A percentile compares a stretch with the other conserved stretches of the same genome.
phyloP scores from a whole-genome alignment of 371 early-diverging fungal species.

The Mortierella sp. region DNA sequence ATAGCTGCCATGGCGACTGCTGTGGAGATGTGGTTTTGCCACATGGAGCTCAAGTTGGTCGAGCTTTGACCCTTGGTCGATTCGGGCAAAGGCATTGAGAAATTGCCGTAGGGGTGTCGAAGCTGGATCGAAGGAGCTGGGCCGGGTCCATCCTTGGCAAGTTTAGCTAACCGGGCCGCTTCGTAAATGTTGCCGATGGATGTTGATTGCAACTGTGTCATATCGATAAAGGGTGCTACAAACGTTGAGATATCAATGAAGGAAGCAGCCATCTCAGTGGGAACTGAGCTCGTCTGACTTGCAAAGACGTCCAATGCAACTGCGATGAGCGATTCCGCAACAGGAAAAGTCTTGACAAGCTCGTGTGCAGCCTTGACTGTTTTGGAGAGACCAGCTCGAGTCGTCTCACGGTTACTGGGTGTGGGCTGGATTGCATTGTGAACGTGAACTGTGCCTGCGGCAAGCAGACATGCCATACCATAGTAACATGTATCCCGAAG shows the following conservation, averaged over 20 bases:
- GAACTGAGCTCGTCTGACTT: slow-evolving; percentile 45
- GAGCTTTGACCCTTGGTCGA: slow-evolving; percentile 33
- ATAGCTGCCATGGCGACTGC: slow-evolving; percentile 53
- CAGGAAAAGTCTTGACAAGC: slow-evolving; percentile 53
- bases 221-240: slow-evolving; percentile 48
- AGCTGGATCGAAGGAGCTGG: slow-evolving; percentile 52
- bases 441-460: slow-evolving; percentile 51
- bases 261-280: slow-evolving; percentile 51
- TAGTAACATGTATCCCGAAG: slow-evolving; percentile 53
- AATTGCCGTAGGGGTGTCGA: slow-evolving; percentile 51
- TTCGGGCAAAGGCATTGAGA: slow-evolving; percentile 51
- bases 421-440: slow-evolving; percentile 51
- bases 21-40: slow-evolving; percentile 49
- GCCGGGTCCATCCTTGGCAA: slow-evolving; percentile 51
- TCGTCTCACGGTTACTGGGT: slow-evolving; percentile 49
- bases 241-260: slow-evolving; percentile 52
- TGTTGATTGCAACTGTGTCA: slow-evolving; percentile 46
- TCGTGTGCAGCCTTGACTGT: slow-evolving; percentile 53
- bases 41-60: slow-evolving; percentile 46
- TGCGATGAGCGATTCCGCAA: slow-evolving; percentile 50
- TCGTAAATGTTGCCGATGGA: slow-evolving; percentile 52
- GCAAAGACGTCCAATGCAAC: slow-evolving; percentile 53
- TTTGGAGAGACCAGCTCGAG: slow-evolving; percentile 51
- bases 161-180: slow-evolving; percentile 46
- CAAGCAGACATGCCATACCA: slow-evolving; percentile 52